Evolutionary conservation across 306 rosid genomes (phyloP).

Genomic region (Cyamopsis tetragonoloba): DNA sequence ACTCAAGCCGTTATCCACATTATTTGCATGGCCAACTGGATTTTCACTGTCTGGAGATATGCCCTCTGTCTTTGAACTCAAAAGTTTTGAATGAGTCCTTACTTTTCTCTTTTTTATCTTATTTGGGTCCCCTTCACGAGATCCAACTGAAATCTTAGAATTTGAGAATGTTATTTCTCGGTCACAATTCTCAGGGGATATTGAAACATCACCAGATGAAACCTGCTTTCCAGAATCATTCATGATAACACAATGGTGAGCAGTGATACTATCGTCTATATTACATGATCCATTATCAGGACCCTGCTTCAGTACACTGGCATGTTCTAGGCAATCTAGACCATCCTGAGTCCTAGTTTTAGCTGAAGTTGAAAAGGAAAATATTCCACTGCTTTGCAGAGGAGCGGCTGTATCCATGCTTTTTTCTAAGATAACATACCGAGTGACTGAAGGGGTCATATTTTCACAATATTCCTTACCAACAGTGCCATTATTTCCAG

Average conservation of each 20-base stretch:
- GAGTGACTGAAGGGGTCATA: constrained; percentile 25
- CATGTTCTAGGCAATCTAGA: constrained; percentile 31
- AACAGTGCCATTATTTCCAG: constrained; percentile 29
- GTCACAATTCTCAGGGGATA: constrained; percentile 40
- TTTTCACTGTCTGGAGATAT: constrained; percentile 32
- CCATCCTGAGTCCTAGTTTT: constrained; percentile 33
- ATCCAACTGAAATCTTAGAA: constrained; percentile 30
- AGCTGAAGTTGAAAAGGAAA: constrained; percentile 34
- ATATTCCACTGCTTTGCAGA: constrained; percentile 29
- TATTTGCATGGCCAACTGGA: constrained; percentile 24
- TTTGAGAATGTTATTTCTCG: constrained; percentile 22
- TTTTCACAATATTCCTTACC: constrained; percentile 22
- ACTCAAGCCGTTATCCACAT: constrained; percentile 34
- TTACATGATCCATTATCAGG: constrained; percentile 28
- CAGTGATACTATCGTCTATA: constrained; percentile 31
- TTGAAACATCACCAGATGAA: constrained; percentile 26
- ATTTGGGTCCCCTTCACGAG: constrained; percentile 32
- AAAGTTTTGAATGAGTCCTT: constrained; percentile 34
- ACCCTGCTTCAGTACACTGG: constrained; percentile 29
- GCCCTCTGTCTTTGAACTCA: constrained; percentile 30
- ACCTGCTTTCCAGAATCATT: constrained; percentile 29
- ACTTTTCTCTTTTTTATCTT: constrained; percentile 36
- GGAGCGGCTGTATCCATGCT: constrained; percentile 25
- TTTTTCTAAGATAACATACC: constrained; percentile 34
- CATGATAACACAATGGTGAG: constrained; percentile 25